These are phyloP conservation scores for Neophaeococcomyces mojaviensis DNA, from an alignment of 2,329 filamentous ascomycete genomes.

Conservation along the genomic window DNA sequence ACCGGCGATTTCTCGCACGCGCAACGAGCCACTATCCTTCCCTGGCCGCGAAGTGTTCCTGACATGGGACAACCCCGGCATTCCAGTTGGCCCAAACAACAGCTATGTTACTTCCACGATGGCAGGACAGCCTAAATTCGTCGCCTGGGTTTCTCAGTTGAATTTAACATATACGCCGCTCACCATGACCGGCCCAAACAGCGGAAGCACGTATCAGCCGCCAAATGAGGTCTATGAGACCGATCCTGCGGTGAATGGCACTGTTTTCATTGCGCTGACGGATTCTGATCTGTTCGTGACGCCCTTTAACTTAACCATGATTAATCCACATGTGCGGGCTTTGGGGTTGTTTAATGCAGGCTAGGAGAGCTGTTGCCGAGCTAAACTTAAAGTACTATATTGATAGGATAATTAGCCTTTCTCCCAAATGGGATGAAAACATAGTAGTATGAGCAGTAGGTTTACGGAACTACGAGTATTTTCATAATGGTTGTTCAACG, in stretches of 20 bases:
- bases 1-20: constrained; percentile 62
- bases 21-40: constrained; percentile 63
- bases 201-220: not conserved
- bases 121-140: constrained; percentile 40
- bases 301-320: not conserved
- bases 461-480: too few species aligned
- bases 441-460: too few species aligned
- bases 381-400: too few species aligned
- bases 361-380: too few species aligned
- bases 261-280: constrained; percentile 71
- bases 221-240: not conserved
- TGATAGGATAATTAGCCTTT: too few species aligned
- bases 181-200: constrained; percentile 45
- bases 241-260: constrained; percentile 66
- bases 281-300: constrained; percentile 56
- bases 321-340: not conserved
- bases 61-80: constrained; percentile 64
- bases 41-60: constrained; percentile 65
- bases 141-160: constrained; percentile 56
- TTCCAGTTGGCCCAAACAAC: constrained; percentile 68
- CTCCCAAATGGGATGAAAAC: too few species aligned
- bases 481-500: too few species aligned
- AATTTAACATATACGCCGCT: constrained; percentile 64
- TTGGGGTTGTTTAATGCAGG: not conserved
- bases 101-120: constrained; percentile 61